Evolutionary conservation across 2,329 filamentous ascomycete species (phyloP).

Genomic region (Uncinocarpus reesii): DNA sequence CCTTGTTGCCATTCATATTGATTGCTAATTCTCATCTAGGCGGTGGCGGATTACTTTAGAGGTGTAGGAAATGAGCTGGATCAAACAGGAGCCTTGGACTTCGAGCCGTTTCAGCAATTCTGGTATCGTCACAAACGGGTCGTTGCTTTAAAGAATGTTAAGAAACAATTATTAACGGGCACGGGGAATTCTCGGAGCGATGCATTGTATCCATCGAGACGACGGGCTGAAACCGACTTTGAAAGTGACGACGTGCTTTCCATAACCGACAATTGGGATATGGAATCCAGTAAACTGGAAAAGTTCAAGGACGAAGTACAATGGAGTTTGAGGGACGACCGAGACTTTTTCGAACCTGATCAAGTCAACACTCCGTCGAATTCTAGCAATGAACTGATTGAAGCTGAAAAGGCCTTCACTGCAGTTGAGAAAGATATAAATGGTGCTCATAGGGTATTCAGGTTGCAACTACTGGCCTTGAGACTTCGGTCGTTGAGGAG

Average conservation of each 20-base stretch:
- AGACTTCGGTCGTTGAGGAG: background rate
- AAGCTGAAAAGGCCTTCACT: background rate
- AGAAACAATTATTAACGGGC: background rate
- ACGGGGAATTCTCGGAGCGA: background rate
- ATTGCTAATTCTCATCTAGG: slow-evolving; percentile 1
- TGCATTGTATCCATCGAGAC: background rate
- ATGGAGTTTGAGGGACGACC: background rate
- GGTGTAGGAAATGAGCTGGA: background rate
- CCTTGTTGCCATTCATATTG: background rate
- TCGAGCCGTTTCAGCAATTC: background rate
- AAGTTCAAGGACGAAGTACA: background rate
- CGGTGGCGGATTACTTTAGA: background rate
- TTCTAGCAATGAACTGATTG: background rate
- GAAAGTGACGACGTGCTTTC: background rate
- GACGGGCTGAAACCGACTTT: background rate
- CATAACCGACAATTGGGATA: background rate
- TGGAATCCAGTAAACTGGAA: background rate
- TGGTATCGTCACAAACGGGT: slow-evolving; percentile 1
- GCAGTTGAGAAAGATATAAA: slow-evolving; percentile 1
- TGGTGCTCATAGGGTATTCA: background rate
- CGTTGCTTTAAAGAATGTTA: slow-evolving; percentile 1
- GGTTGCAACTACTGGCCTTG: background rate
- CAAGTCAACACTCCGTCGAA: background rate
- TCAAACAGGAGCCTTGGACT: background rate
- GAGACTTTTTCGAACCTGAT: background rate